phyloP scores from a whole-genome alignment of 2,329 filamentous ascomycete genomes.

The Penicillium aurantiogriseum region DNA sequence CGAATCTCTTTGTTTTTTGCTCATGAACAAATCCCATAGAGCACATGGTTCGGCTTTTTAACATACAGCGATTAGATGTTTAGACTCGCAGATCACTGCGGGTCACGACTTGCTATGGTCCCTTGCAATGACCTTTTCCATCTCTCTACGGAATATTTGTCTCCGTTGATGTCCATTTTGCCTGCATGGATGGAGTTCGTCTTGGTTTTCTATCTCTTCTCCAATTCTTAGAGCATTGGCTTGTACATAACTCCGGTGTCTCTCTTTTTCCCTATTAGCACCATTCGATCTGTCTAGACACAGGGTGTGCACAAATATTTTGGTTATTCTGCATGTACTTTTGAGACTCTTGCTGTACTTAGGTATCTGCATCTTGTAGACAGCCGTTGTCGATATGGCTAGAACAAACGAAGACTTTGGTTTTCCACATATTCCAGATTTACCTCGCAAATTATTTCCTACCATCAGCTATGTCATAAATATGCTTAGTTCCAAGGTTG shows the following conservation, averaged over 20 bases:
- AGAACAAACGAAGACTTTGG: background rate
- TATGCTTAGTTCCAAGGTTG: background rate
- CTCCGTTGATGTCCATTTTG: conserved; percentile 7
- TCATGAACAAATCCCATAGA: conserved; percentile 13
- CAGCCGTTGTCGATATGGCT: background rate
- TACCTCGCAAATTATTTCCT: background rate
- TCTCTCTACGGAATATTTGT: conserved; percentile 2
- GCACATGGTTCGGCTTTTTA: conserved; percentile 1
- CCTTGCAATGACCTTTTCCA: conserved; percentile 9
- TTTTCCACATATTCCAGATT: background rate
- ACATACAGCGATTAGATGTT: conserved; percentile 5
- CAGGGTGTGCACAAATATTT: conserved; percentile 9
- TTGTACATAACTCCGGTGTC: background rate
- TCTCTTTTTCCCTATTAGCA: background rate
- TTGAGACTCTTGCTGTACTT: conserved; percentile 5
- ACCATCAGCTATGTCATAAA: background rate
- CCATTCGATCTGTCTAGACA: background rate
- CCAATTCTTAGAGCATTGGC: conserved; percentile 8
- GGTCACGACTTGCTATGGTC: conserved; percentile 2
- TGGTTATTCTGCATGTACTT: conserved; percentile 18
- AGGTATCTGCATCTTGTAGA: background rate
- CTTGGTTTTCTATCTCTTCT: conserved; percentile 3
- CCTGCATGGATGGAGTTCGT: conserved; percentile 24
- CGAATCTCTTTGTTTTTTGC: conserved; percentile 2
- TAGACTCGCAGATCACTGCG: background rate